Evolutionary conservation across 805 yeast species (phyloP).

Genomic region (Nakazawaea wickerhamii): DNA sequence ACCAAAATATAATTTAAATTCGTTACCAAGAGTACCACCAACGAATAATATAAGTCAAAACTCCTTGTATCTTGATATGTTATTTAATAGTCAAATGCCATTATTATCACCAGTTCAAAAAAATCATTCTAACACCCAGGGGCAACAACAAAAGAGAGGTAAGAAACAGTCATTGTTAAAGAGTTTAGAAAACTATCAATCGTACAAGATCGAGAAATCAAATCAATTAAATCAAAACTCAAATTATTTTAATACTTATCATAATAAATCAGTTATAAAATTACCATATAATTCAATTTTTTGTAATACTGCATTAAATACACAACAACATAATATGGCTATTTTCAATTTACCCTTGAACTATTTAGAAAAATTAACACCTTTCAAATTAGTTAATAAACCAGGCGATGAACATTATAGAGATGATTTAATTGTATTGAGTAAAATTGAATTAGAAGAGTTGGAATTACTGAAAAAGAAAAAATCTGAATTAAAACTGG

Average conservation of each 20-base stretch:
- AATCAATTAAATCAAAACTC: constrained; percentile 3
- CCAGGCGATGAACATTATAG: constrained; percentile 28
- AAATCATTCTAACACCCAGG: constrained; percentile 20
- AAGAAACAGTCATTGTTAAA: constrained; percentile 18
- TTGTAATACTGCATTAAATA: constrained; percentile 26
- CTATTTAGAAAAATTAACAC: constrained; percentile 21
- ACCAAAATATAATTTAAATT: constrained; percentile 17
- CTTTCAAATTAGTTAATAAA: constrained; percentile 18
- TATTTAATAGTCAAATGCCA: constrained; percentile 25
- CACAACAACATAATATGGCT: constrained; percentile 29
- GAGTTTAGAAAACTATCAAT: constrained; percentile 23
- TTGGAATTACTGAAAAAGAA: constrained; percentile 16
- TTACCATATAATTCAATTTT: constrained; percentile 25
- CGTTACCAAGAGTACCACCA: constrained; percentile 28
- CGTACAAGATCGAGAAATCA: constrained; percentile 15
- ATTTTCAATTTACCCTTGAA: constrained; percentile 27
- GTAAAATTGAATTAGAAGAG: constrained; percentile 25
- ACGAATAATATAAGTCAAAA: constrained; percentile 26
- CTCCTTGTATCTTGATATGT: constrained; percentile 23
- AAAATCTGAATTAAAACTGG: constrained; percentile 13
- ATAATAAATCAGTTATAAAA: constrained; percentile 18
- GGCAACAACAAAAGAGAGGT: constrained; percentile 1
- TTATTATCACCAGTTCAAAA: constrained; percentile 24
- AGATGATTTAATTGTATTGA: constrained; percentile 27
- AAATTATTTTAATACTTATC: constrained; percentile 22